Base-by-base conservation (phyloP, 257 asterid genomes). In the Penstemon davidsonii region DNA sequence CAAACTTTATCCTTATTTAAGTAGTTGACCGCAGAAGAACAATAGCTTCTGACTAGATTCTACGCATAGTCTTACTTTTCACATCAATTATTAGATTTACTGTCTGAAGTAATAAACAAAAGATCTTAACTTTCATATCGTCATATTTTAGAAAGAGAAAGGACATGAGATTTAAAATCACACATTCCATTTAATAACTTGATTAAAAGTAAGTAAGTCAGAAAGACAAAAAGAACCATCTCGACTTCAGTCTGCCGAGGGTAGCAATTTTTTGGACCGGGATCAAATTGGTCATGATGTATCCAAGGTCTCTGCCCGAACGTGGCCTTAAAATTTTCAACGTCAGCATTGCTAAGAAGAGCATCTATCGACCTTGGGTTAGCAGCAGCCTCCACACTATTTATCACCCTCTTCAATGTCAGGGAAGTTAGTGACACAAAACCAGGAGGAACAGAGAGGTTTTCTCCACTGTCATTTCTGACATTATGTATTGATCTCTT, bases 381-480 rank as follows among this genome's bases (percentile, higher is more conserved):
- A 62, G 33, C 52, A 56, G 52, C 12, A 44, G 76, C 67, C 60
- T 63, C 80, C 13, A 41, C 70, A 62, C 52, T 67, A 50, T 68
- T 69, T 52, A 41, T 72, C 25, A 47, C 75, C 75, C 73, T 78
- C 82, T 67, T 83, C 70, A 86, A 75, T 12, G 78, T 77, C 75
- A 93, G 79, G 65, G 95, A 69, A 5, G 88, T 81, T 46, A 80
- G 78, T 4, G 89, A 85, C 62, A 39, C 87, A 71, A 86, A 93
- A 65, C 98, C 98, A n/a, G 98, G 98, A 15, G 96, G 97, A 61
- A 81, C 85, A 6, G 86, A 58, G 18, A 79, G 74, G 33, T 39
- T 59, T 33, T 62, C 81, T 69, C 49, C 66, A 4, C 38, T 25
- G 9, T 46, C 71, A 56, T 52, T 61, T n/a, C 64, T 55, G 64